A percentile compares a stretch with the other conserved stretches of the same genome.
Conservation (phyloP, 805 yeast genomes). For the Lipomyces oligophaga region DNA sequence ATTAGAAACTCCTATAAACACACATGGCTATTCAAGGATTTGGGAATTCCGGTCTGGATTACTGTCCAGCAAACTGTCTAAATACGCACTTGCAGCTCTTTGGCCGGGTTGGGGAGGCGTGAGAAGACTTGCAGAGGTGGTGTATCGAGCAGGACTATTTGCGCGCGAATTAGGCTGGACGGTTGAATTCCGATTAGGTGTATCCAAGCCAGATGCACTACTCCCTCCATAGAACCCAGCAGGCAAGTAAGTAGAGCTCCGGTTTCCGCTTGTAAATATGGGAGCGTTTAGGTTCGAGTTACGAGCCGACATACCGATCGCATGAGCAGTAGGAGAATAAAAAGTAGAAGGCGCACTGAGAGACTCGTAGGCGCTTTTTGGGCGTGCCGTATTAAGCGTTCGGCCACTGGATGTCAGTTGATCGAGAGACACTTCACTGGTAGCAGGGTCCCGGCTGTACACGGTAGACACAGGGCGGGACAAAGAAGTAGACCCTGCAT, state of each 20-base stretch:
- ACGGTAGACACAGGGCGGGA: constrained; percentile 1
- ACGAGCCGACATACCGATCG: constrained; percentile 30
- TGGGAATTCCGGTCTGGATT: too few species aligned
- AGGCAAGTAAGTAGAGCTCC: constrained; percentile 24
- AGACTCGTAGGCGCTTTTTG: constrained; percentile 21
- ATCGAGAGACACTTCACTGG: constrained; percentile 19
- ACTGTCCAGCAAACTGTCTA: constrained; percentile 37
- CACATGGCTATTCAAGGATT: too few species aligned
- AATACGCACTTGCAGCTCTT: constrained; percentile 40
- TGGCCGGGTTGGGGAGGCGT: constrained; percentile 17
- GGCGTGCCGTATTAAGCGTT: constrained; percentile 18
- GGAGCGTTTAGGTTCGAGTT: background rate
- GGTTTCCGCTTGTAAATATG: constrained; percentile 1
- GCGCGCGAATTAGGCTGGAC: constrained; percentile 4
- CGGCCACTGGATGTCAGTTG: constrained; percentile 22
- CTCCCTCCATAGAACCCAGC: constrained; percentile 24
- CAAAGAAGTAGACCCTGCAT: background rate
- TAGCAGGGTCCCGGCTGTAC: constrained; percentile 24
- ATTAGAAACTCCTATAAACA: too few species aligned
- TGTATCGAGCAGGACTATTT: constrained; percentile 6
- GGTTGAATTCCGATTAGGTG: constrained; percentile 8
- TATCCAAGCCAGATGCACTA: constrained; percentile 2
- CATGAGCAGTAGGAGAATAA: constrained; percentile 69
- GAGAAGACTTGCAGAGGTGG: constrained; percentile 1
- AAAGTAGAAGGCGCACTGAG: constrained; percentile 41